Evolutionary conservation across 805 yeast genomes (phyloP), one percentile per base, ranked within the genome.

Genomic region (Starmerella floris): DNA sequence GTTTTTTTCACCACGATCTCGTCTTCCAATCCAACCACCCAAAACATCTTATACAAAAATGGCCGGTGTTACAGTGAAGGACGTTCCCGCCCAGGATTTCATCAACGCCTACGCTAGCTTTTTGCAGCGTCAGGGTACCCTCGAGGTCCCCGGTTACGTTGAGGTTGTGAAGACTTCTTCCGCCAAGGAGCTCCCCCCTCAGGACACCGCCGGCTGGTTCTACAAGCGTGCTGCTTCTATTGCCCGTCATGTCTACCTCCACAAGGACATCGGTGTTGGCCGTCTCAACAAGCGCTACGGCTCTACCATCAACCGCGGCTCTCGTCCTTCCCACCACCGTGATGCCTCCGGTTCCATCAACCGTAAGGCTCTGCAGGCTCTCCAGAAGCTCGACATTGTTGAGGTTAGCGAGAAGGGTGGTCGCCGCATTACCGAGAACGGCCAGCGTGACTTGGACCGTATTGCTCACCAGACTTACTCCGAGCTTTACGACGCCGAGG

Each of bases 381-480:
- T 91, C 66, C 95, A 87, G 79, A 87, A 88, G 77, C 81, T 91
- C 56, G 97, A 97, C 70, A 84, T 91, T 60, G 74, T 91, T 61
- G 98, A 88, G 76, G 75, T 81, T 68, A 78, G 94, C 67, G 83
- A 85, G 72, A 84, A 83, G 74, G 98, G 98, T 72, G 98, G 98
- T 72, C 91, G 98, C 80, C 84, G 87, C 73, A 84, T 91, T 79
- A 81, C 96, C 55, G 95, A 84, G 69, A 83, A 85, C 74, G 99
- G 99, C 69, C 97, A 88, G 77, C 87, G 98, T 83, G 99, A 91
- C 76, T 82, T 91, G 76, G 99, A 91, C 77, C 96, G 99, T 80
- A 88, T 88, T 70, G 97, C 97, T 67, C 95, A 94, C 69, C 95
- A 85, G 76, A 84, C 95, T 68, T 77, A 83, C 70, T 94, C 85